Evolutionary conservation across 2,329 filamentous ascomycete genomes (phyloP), one percentile per base, ranked within the genome.

Genomic region (Sclerotinia trifoliorum): DNA sequence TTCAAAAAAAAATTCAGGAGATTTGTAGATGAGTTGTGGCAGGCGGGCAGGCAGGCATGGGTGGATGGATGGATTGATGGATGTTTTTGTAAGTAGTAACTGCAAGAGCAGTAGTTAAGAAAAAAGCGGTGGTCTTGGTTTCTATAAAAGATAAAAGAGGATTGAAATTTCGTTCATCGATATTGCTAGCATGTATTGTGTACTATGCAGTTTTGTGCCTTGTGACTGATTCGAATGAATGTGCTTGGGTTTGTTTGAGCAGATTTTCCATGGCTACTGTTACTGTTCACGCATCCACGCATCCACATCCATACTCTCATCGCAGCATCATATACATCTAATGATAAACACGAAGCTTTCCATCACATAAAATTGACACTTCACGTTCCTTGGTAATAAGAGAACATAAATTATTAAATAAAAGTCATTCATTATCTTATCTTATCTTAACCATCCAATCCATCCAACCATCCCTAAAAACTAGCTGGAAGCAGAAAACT

Each of bases 401-500:
- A 24, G 51, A 5, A 39, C 35, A 51, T 24, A 39, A 11, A 35
- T 70, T 39, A 63, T 63, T 51, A 62, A 63, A 52, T 42, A 63
- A 51, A 63, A 51, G 29, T 51, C 60, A 26, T 63, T 63, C 46
- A 63, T 63, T 63, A 63, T 63, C 60, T 51, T 63, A 63, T 63
- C 60, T 51, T 63, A 63, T 63, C 60, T 63, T 51, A 63, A 52
- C 32, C 60, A 63, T 39, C 60, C 60, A 26, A 58, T 44, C 35
- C 55, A 63, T 44, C 35, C 55, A 63, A 63, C 21, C 60, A 63
- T 49, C 46, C 60, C 46, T 51, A 26, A 51, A 62, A 51, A 51
- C 46, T 51, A 51, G 60, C 60, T 51, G 46, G 60, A 63, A 63
- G 60, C 60, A 51, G 46, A 39, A 51, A 39, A 35, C 19, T 35